Conservation (phyloP, 1,139 yeast genomes). For the Hemisphaericaspora lyxosophila region DNA sequence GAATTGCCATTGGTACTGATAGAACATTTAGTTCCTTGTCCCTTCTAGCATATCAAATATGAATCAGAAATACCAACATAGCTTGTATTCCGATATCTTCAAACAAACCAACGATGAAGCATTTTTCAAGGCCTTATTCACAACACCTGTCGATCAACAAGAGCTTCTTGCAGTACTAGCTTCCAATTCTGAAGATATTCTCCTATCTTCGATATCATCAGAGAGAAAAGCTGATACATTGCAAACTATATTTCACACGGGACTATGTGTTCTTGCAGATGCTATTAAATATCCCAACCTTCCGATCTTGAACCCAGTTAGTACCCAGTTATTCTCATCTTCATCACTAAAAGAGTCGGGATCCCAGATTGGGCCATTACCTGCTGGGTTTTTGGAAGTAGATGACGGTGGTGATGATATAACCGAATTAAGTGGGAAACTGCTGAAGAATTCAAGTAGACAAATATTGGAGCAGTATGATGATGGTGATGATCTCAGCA, state of each 20-base stretch:
- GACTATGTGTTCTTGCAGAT: conserved; percentile 19
- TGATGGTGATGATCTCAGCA: conserved; percentile 35
- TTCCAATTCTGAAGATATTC: conserved; percentile 19
- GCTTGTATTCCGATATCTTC: conserved; percentile 28
- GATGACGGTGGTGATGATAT: conserved; percentile 27
- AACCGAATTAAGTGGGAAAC: conserved; percentile 19
- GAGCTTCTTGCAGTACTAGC: conserved; percentile 25
- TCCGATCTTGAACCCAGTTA: not conserved
- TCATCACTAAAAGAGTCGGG: not conserved
- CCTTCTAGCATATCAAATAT: no score
- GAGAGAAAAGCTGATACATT: conserved; percentile 11
- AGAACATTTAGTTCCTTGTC: no score
- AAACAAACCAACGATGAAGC: conserved; percentile 21
- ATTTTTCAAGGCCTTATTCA: conserved; percentile 26
- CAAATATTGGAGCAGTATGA: conserved; percentile 11
- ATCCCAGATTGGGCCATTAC: not conserved
- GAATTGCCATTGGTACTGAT: no score
- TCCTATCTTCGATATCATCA: conserved; percentile 4
- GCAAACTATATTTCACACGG: conserved; percentile 22
- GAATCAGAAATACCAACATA: conserved; percentile 17
- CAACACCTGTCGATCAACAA: conserved; percentile 26
- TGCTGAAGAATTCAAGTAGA: conserved; percentile 9
- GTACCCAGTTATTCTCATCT: not conserved
- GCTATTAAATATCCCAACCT: conserved; percentile 14
- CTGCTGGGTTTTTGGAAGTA: not conserved